Percentiles rank a stretch among this genome's conserved stretches.
These are phyloP conservation scores for Aspergillus ellipticus DNA, from an alignment of 495 filamentous ascomycete genomes.

Conservation along the genomic window DNA sequence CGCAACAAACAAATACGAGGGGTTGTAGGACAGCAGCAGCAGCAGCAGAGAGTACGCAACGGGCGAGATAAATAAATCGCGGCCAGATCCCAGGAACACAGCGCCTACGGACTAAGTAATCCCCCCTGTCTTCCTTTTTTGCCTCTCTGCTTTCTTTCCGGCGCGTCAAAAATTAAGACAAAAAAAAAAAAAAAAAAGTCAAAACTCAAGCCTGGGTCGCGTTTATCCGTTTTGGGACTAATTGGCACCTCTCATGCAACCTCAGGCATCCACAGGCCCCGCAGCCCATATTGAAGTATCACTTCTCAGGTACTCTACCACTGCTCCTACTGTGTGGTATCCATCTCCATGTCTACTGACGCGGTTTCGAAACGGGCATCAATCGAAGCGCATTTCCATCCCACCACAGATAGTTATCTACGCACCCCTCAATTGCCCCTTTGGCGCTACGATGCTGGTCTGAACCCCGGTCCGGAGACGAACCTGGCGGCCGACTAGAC, in stretches of 20 bases:
- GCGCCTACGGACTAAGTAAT: background rate
- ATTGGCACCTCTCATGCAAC: slow-evolving; percentile 3
- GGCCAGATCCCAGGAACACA: background rate
- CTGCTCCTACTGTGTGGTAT: no score
- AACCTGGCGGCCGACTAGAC: slow-evolving; percentile 7
- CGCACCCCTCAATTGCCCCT: background rate
- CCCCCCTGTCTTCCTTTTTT: background rate
- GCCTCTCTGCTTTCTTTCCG: slow-evolving; percentile 17
- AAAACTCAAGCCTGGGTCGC: slow-evolving; percentile 1
- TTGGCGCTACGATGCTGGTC: background rate
- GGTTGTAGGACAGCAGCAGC: background rate
- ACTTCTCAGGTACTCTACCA: no score
- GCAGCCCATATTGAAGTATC: no score
- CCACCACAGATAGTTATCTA: no score
- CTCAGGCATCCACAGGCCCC: slow-evolving; percentile 10
- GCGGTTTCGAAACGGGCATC: no score
- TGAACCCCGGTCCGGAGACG: background rate
- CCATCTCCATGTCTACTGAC: no score
- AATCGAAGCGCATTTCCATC: no score
- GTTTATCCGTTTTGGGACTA: slow-evolving; percentile 18
- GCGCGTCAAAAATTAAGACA: slow-evolving; percentile 26
- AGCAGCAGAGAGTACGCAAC: background rate
- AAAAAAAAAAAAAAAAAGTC: slow-evolving; percentile 15
- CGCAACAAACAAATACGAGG: slow-evolving; percentile 5
- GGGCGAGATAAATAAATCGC: background rate